phyloP scores from a whole-genome alignment of 176 grass and related monocot species.

The Rhynchospora tenuis region DNA sequence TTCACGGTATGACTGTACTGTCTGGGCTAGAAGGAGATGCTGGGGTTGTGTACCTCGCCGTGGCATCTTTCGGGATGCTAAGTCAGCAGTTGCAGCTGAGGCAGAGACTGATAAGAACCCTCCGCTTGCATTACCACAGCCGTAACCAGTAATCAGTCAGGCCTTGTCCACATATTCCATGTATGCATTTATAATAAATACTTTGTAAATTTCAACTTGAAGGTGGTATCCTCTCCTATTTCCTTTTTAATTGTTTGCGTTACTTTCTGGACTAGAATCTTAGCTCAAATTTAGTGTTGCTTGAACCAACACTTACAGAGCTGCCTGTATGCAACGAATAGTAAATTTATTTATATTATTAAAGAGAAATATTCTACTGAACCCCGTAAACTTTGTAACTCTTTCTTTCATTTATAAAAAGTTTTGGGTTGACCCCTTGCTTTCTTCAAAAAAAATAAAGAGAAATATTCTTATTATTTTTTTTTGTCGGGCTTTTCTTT shows the following conservation, averaged over 20 bases:
- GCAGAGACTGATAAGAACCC: slow-evolving; percentile 17
- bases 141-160: slow-evolving; percentile 30
- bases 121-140: slow-evolving; percentile 34
- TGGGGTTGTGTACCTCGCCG: slow-evolving; percentile 12
- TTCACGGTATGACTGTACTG: slow-evolving; percentile 55
- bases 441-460: no score
- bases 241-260: not conserved
- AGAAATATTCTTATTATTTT: no score
- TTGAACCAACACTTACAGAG: not conserved
- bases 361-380: no score
- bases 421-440: no score
- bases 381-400: no score
- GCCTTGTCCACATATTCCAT: not conserved
- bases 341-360: no score
- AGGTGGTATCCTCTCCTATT: not conserved
- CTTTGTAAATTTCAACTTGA: not conserved
- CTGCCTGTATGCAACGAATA: not conserved
- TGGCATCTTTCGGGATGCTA: slow-evolving; percentile 29
- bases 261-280: not conserved
- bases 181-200: not conserved
- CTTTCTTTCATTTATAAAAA: no score
- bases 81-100: slow-evolving; percentile 14
- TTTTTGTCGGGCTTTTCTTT: no score
- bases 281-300: not conserved
- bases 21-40: slow-evolving; percentile 24